A percentile compares a stretch with the other conserved stretches of the same genome.
Evolutionary conservation across 2,329 filamentous ascomycete genomes (phyloP).

Genomic region (Arthrobotrys musiformis): DNA sequence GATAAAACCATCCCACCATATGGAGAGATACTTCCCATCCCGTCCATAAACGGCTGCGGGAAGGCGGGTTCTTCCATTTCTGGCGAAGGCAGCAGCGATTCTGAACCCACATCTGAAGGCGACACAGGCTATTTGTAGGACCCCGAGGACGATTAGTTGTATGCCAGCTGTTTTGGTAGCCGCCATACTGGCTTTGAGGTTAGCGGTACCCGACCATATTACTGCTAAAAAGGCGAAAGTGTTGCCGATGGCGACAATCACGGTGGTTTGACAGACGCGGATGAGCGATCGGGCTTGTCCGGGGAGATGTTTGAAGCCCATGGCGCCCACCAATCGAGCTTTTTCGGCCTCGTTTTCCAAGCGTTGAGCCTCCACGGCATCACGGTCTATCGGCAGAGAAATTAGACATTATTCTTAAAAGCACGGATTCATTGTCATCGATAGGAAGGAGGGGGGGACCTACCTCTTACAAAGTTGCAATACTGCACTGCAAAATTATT

Average conservation of each 20-base stretch:
- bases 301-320: slow-evolving; percentile 16
- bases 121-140: slow-evolving; percentile 17
- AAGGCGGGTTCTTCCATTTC: too few species aligned
- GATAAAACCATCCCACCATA: slow-evolving; percentile 24
- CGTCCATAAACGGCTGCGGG: slow-evolving; percentile 5
- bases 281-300: slow-evolving; percentile 13
- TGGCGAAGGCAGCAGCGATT: too few species aligned
- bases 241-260: slow-evolving; percentile 25
- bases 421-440: too few species aligned
- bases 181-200: slow-evolving; percentile 6
- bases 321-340: slow-evolving; percentile 13
- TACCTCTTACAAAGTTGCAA: slow-evolving; percentile 38
- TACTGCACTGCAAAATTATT: slow-evolving; percentile 50
- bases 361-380: slow-evolving; percentile 58
- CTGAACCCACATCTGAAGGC: neutral
- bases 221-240: slow-evolving; percentile 31
- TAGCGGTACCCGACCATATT: slow-evolving; percentile 35
- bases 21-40: slow-evolving; percentile 23
- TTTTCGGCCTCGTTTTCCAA: slow-evolving; percentile 57
- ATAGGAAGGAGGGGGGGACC: neutral
- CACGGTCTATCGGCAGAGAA: slow-evolving; percentile 48
- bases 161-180: slow-evolving; percentile 39
- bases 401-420: too few species aligned
- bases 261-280: slow-evolving; percentile 19
- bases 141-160: slow-evolving; percentile 32